phyloP scores from a whole-genome alignment of 2,329 filamentous ascomycete genomes.

The Fusarium liriodendri region DNA sequence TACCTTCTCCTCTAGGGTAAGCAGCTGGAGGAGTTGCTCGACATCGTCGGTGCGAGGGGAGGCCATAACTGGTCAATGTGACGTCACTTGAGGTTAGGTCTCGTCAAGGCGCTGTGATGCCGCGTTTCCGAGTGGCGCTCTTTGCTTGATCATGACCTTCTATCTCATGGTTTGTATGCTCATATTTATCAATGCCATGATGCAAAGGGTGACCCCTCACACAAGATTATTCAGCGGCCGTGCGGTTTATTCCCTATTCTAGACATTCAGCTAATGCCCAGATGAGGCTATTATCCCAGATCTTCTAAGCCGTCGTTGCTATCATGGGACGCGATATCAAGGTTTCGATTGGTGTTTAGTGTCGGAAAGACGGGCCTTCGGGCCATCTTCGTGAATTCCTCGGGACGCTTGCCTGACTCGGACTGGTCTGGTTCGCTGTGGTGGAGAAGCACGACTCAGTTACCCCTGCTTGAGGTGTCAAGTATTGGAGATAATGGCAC shows the following conservation, averaged over 20 bases:
- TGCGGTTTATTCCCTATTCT: neutral
- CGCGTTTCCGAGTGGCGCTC: neutral
- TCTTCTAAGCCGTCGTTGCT: neutral
- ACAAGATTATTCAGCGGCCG: neutral
- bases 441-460: neutral
- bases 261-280: neutral
- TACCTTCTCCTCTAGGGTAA: conserved; percentile 18
- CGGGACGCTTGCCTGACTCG: neutral
- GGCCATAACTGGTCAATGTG: neutral
- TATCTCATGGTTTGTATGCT: neutral
- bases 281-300: neutral
- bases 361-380: neutral
- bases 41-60: neutral
- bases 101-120: neutral
- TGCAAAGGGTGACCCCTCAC: neutral
- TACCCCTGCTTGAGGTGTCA: neutral
- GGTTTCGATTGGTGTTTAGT: neutral
- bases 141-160: neutral
- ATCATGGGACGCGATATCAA: neutral
- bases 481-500: neutral
- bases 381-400: neutral
- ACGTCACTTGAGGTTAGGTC: neutral
- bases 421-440: neutral
- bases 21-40: neutral
- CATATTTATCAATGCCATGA: neutral